These are phyloP conservation scores for Esteya vermicola DNA, from an alignment of 2,329 filamentous ascomycete genomes.

Conservation along the genomic window DNA sequence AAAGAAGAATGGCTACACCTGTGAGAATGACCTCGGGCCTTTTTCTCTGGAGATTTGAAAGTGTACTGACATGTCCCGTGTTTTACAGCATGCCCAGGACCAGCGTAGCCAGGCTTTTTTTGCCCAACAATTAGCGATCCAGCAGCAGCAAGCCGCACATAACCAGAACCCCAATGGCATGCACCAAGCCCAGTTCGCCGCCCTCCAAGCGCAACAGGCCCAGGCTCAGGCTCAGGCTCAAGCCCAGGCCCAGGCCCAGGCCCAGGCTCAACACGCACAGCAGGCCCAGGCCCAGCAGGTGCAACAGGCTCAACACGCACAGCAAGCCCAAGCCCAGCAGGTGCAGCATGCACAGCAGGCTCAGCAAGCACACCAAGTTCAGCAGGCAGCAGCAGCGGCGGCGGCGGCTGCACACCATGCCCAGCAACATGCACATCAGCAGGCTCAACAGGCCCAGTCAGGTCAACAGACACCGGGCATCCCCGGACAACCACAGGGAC, in stretches of 20 bases:
- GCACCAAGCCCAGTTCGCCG: conserved; percentile 4
- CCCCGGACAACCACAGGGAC: conserved; percentile 3
- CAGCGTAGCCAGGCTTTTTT: conserved; percentile 21
- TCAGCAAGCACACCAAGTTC: too few species aligned
- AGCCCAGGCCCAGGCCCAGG: conserved; percentile 13
- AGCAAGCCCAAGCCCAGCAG: conserved; percentile 15
- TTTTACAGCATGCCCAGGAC: neutral
- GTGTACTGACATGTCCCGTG: neutral
- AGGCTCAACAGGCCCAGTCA: conserved; percentile 19
- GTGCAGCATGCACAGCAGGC: conserved; percentile 18
- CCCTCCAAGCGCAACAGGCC: conserved; percentile 16
- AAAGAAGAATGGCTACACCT: conserved; percentile 19
- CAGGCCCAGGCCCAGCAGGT: conserved; percentile 22
- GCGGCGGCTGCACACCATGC: too few species aligned
- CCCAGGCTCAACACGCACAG: conserved; percentile 22
- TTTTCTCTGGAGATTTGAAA: neutral
- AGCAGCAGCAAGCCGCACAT: conserved; percentile 28
- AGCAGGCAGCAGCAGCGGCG: too few species aligned
- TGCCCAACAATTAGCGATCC: conserved; percentile 31
- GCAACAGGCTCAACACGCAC: conserved; percentile 26
- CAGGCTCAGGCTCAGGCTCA: conserved; percentile 9
- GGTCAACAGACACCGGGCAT: conserved; percentile 6
- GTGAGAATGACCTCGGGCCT: neutral
- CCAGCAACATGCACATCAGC: conserved; percentile 9
- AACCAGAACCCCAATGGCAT: conserved; percentile 6